Evolutionary conservation across 1,284 basidiomycete genomes (phyloP).

Genomic region (Apiotrichum domesticum): DNA sequence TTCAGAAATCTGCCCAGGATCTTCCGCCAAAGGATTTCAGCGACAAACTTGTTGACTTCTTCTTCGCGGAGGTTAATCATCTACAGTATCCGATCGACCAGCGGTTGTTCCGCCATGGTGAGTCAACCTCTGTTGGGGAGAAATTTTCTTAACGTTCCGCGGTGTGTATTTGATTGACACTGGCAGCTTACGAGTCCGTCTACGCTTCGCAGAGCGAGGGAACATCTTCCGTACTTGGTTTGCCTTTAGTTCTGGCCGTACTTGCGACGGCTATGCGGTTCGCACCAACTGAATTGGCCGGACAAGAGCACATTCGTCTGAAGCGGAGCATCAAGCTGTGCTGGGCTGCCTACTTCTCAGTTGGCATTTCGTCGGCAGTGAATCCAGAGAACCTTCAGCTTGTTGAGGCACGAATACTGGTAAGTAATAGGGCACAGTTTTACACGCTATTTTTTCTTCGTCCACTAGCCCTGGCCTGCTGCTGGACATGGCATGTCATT

Average conservation of each 20-base stretch:
- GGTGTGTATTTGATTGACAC: too few relatives aligned
- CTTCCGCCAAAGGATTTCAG: constrained; percentile 65
- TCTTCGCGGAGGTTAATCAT: constrained; percentile 64
- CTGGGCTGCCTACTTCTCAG: constrained; percentile 55
- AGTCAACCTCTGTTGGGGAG: not conserved
- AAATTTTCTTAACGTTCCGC: too few relatives aligned
- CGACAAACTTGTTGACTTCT: constrained; percentile 53
- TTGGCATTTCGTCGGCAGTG: constrained; percentile 59
- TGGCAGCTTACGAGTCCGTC: constrained; percentile 61
- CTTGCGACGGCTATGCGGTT: constrained; percentile 79
- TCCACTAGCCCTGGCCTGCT: too few relatives aligned
- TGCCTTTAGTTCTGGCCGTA: constrained; percentile 84
- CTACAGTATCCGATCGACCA: constrained; percentile 87
- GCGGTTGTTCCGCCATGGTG: constrained; percentile 60
- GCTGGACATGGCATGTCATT: too few relatives aligned
- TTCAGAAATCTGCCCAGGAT: constrained; percentile 67
- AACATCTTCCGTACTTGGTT: constrained; percentile 31
- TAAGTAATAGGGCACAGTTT: constrained; percentile 43
- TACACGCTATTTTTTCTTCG: too few relatives aligned
- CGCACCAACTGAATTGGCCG: constrained; percentile 71
- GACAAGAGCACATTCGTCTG: constrained; percentile 62
- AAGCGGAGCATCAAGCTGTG: constrained; percentile 75
- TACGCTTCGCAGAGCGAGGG: constrained; percentile 47
- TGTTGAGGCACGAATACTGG: constrained; percentile 73
- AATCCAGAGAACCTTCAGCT: constrained; percentile 84